Percentiles rank a stretch among this genome's conserved stretches.
These are phyloP conservation scores for Wickerhamomyces canadensis DNA, from an alignment of 805 yeast species.

Conservation along the genomic window DNA sequence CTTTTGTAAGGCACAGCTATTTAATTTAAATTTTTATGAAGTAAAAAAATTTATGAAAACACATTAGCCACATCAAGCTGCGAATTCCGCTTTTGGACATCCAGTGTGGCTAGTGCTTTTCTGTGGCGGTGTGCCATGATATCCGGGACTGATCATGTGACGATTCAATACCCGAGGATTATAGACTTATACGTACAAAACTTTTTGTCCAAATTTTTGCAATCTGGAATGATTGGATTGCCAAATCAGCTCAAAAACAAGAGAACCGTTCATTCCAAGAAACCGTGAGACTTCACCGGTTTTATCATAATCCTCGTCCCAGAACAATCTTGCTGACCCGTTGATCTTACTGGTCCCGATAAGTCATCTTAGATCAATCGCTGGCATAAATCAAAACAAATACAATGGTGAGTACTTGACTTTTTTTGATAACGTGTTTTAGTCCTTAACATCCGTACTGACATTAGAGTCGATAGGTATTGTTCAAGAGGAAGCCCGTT, in stretches of 20 bases:
- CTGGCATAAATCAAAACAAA: neutral
- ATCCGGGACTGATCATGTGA: too few species aligned
- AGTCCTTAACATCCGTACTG: neutral
- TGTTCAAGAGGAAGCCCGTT: conserved; percentile 71
- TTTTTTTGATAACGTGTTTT: neutral
- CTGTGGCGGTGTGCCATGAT: too few species aligned
- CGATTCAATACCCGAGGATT: neutral
- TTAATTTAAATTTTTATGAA: too few species aligned
- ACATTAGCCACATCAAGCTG: conserved; percentile 1
- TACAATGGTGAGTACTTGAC: neutral
- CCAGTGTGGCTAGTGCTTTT: conserved; percentile 1
- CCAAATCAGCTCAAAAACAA: neutral
- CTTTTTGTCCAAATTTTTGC: conserved; percentile 1
- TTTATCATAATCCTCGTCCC: too few species aligned
- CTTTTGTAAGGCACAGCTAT: neutral
- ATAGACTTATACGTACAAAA: neutral
- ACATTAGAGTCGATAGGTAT: conserved; percentile 42
- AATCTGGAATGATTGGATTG: neutral
- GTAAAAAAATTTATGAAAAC: conserved; percentile 4
- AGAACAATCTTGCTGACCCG: too few species aligned
- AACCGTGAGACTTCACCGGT: too few species aligned
- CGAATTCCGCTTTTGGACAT: neutral
- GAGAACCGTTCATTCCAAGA: neutral
- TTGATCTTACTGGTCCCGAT: too few species aligned
- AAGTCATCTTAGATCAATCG: neutral